These are phyloP conservation scores for Kondoa malvinella DNA, from an alignment of 768 basidiomycete genomes.

Conservation along the genomic window DNA sequence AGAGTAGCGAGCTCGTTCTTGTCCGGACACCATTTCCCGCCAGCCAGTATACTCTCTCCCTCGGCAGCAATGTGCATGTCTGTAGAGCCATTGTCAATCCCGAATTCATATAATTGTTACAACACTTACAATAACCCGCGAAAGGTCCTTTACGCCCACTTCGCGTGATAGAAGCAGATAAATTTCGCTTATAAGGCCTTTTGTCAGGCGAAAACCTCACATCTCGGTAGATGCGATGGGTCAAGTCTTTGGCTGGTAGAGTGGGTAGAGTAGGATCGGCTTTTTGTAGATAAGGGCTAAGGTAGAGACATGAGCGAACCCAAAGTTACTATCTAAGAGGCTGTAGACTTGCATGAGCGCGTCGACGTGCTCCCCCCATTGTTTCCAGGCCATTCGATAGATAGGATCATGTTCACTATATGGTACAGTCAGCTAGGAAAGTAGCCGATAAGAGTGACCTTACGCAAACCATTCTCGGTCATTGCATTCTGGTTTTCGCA, in stretches of 20 bases:
- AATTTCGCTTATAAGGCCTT: conserved; percentile 1
- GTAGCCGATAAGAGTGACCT: conserved; percentile 34
- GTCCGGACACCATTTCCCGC: conserved; percentile 33
- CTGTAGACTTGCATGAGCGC: too few relatives aligned
- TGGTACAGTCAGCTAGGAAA: background rate
- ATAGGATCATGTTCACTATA: conserved; percentile 41
- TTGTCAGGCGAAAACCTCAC: conserved; percentile 61
- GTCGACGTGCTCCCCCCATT: conserved; percentile 67
- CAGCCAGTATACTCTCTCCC: conserved; percentile 43
- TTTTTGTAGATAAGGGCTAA: conserved; percentile 45
- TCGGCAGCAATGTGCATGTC: conserved; percentile 24
- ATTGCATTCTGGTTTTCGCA: conserved; percentile 46
- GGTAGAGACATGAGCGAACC: too few relatives aligned
- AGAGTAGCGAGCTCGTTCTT: conserved; percentile 64
- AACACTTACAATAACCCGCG: conserved; percentile 9
- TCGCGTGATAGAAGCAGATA: conserved; percentile 60
- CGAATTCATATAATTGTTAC: background rate
- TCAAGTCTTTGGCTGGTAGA: conserved; percentile 75
- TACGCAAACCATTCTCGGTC: conserved; percentile 33
- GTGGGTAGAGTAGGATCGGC: conserved; percentile 70
- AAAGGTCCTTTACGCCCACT: conserved; percentile 52
- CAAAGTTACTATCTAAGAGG: too few relatives aligned
- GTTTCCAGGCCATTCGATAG: conserved; percentile 45
- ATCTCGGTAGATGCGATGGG: conserved; percentile 85
- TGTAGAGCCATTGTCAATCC: conserved; percentile 1